Base-by-base conservation (phyloP, 2,329 filamentous ascomycete species). In the Venturia carpophila region DNA sequence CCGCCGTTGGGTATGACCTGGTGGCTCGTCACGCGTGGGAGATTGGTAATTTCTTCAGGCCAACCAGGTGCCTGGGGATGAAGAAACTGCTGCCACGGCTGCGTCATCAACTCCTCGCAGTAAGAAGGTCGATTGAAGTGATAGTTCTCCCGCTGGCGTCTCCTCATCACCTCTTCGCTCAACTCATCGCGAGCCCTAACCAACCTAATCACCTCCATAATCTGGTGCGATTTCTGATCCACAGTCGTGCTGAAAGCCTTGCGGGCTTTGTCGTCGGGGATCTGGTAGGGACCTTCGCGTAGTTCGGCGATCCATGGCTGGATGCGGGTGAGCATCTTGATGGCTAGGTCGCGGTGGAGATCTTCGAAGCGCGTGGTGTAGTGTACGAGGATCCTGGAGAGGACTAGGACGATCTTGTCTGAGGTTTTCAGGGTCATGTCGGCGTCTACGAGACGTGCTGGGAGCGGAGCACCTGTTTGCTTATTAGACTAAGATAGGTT, bases 61-160 rank as follows among this genome's bases (percentile, higher is more conserved):
- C 63, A 64, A 17, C 47, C 63, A 2, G 47, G 63, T 9, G 47
- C 47, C 30, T 41, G 49, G 11, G 43, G 27, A 39, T 56, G 43
- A 2, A 64, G 34, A 41, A 64, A 43, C 21, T 64, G 63, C 45
- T 47, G 42, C 63, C 63, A 64, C 3, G 63, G 63, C n/a, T 55
- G 43, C 2, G 17, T 17, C 24, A 45, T 42, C 24, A 56, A 34
- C n/a, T 56, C 47, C 37, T 42, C 17, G 5, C 17, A 6, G 21
- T 55, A 58, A 13, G 17, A 13, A 30, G 63, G 63, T 1, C 49
- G 27, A n/a, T 37, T 19, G n/a, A n/a, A 21, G 2, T 21, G 19
- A 10, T 56, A 58, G 4, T 56, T 41, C 37, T 56, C 27, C n/a
- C 41, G 34, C 5, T 21, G 24, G 24, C 43, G 24, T 9, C 3